A percentile compares a stretch with the other conserved stretches of the same genome.
Evolutionary conservation across 306 rosid genomes (phyloP).

Genomic region (Acacia acuminata): DNA sequence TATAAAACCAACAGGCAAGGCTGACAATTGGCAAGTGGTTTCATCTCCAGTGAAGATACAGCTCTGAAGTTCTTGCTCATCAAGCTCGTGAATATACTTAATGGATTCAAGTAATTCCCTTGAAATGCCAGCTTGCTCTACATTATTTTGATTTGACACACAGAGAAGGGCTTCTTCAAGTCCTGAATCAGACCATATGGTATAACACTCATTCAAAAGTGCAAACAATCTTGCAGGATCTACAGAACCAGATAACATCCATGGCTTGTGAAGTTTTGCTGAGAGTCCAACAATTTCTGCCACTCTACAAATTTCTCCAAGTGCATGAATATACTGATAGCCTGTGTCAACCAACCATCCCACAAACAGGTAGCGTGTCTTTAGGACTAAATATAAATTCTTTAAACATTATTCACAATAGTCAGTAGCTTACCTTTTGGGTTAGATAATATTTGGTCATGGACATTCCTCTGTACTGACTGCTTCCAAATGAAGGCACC

Average conservation of each 20-base stretch:
- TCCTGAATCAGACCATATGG: conserved; percentile 78
- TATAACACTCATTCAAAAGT: conserved; percentile 60
- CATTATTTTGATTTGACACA: conserved; percentile 43
- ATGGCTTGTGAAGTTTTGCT: conserved; percentile 67
- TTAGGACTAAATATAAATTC: conserved; percentile 16
- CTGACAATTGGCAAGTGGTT: conserved; percentile 65
- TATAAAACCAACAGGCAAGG: conserved; percentile 56
- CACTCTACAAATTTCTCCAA: conserved; percentile 86
- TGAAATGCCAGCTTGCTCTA: conserved; percentile 29
- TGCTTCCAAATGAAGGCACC: conserved; percentile 84
- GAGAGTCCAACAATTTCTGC: conserved; percentile 70
- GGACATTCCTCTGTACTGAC: conserved; percentile 51
- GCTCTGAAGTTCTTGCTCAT: conserved; percentile 54
- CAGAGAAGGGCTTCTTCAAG: conserved; percentile 69
- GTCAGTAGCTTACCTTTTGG: conserved; percentile 62
- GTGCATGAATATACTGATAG: conserved; percentile 60
- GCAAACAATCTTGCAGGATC: conserved; percentile 47
- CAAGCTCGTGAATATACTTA: conserved; percentile 55
- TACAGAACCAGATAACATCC: conserved; percentile 55
- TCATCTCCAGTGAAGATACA: conserved; percentile 54
- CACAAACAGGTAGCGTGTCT: conserved; percentile 22
- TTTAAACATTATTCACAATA: conserved; percentile 23
- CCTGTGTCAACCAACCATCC: conserved; percentile 51
- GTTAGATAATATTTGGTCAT: conserved; percentile 54
- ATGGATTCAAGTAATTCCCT: conserved; percentile 64